Percentiles rank a stretch among this genome's conserved stretches.
These are phyloP conservation scores for Phytophthora multivora DNA, from an alignment of 352 stramenopile genomes.

Conservation along the genomic window DNA sequence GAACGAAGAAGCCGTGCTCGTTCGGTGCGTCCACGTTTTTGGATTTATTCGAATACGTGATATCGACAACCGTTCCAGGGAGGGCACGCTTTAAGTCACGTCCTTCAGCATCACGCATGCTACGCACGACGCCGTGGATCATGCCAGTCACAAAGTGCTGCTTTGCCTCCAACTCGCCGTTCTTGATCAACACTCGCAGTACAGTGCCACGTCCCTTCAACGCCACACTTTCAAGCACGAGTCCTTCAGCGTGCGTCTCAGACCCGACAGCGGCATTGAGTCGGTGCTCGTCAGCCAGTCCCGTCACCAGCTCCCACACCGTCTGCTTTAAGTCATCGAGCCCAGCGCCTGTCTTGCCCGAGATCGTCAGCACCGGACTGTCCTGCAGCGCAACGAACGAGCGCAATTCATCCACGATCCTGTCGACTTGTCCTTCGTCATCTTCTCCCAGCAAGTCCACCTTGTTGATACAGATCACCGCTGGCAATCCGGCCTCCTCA, in stretches of 20 bases:
- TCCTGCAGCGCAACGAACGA: slow-evolving; percentile 85
- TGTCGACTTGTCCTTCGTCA: slow-evolving; percentile 40
- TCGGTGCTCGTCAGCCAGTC: slow-evolving; percentile 33
- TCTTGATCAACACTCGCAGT: slow-evolving; percentile 73
- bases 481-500: slow-evolving; percentile 75
- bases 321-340: slow-evolving; percentile 55
- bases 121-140: slow-evolving; percentile 82
- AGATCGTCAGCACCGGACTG: slow-evolving; percentile 78
- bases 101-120: slow-evolving; percentile 59
- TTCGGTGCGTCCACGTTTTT: slow-evolving; percentile 86
- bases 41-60: slow-evolving; percentile 82
- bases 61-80: slow-evolving; percentile 77
- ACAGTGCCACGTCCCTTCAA: slow-evolving; percentile 71
- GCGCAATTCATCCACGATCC: slow-evolving; percentile 59
- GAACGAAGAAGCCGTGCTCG: slow-evolving; percentile 79
- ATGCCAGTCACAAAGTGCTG: slow-evolving; percentile 87
- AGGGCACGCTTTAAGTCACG: slow-evolving; percentile 53
- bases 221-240: slow-evolving; percentile 78
- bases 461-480: slow-evolving; percentile 89
- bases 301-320: slow-evolving; percentile 45
- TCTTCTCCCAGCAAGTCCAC: slow-evolving; percentile 64
- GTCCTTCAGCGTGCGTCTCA: slow-evolving; percentile 48
- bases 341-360: slow-evolving; percentile 62
- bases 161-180: slow-evolving; percentile 61
- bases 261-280: slow-evolving; percentile 46